Evolutionary conservation across 352 stramenopile genomes (phyloP).

Genomic region (Globisporangium middletonii): DNA sequence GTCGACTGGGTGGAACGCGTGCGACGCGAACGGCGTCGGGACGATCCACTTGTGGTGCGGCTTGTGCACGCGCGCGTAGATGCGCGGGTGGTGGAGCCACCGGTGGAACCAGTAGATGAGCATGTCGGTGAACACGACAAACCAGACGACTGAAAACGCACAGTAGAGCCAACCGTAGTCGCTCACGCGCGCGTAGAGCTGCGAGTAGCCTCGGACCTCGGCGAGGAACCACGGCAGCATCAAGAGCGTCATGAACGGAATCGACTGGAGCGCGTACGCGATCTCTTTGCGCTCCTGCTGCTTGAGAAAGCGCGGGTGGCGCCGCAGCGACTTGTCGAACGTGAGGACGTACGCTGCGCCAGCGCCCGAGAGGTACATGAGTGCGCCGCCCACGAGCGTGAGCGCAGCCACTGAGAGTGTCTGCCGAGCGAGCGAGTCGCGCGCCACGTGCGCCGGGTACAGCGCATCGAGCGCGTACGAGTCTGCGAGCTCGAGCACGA

Average conservation of each 20-base stretch:
- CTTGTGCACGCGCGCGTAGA: conserved; percentile 70
- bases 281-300: conserved; percentile 63
- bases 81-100: conserved; percentile 50
- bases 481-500: conserved; percentile 49
- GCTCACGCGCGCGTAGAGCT: conserved; percentile 39
- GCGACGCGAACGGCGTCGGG: conserved; percentile 58
- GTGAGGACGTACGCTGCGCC: conserved; percentile 46
- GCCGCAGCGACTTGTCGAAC: conserved; percentile 57
- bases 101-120: conserved; percentile 83
- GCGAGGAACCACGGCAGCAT: conserved; percentile 61
- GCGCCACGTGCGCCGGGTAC: conserved; percentile 37
- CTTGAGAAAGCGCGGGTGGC: conserved; percentile 61
- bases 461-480: conserved; percentile 40
- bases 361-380: conserved; percentile 51
- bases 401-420: conserved; percentile 37
- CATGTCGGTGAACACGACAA: conserved; percentile 72
- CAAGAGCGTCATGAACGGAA: conserved; percentile 61
- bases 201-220: conserved; percentile 48
- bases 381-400: conserved; percentile 46
- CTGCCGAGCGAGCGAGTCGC: conserved; percentile 41
- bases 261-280: conserved; percentile 34
- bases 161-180: conserved; percentile 41
- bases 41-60: conserved; percentile 76
- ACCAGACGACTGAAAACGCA: conserved; percentile 37
- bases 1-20: conserved; percentile 71